Conservation (phyloP, 23 red algal species). For the Cyanidium caldarium region DNA sequence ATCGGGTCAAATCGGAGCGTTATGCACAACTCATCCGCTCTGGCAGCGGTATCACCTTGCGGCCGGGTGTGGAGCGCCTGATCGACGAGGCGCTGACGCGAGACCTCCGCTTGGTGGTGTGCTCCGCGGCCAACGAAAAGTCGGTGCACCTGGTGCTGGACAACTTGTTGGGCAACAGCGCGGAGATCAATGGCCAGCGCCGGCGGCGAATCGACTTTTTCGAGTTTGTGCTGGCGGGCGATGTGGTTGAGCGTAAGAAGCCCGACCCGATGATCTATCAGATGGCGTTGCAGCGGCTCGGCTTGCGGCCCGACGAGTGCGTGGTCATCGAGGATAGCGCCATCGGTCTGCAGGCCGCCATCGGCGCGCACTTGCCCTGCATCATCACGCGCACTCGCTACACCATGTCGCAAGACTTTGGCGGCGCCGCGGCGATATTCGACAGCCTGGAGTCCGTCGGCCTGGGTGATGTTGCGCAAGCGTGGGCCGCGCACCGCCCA, state of each 20-base stretch:
- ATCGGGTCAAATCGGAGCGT: constrained; percentile 35
- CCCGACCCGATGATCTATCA: constrained; percentile 93
- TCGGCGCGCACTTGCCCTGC: constrained; percentile 41
- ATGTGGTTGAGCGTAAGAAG: constrained; percentile 67
- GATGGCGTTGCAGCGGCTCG: constrained; percentile 35
- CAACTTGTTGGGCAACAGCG: constrained; percentile 22
- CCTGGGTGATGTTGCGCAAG: background rate
- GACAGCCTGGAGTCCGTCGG: constrained; percentile 5
- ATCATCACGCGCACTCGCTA: constrained; percentile 77
- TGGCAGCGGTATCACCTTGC: constrained; percentile 9
- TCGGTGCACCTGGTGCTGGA: constrained; percentile 34
- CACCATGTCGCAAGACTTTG: constrained; percentile 40
- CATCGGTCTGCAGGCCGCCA: constrained; percentile 67
- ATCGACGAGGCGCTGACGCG: constrained; percentile 54
- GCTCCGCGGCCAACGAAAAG: constrained; percentile 67
- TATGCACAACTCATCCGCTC: constrained; percentile 36
- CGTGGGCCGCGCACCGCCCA: no score
- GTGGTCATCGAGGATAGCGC: constrained; percentile 85
- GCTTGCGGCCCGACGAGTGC: constrained; percentile 24
- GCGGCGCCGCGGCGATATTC: constrained; percentile 50
- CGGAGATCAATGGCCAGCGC: background rate
- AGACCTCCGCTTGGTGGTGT: constrained; percentile 38
- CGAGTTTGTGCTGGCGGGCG: constrained; percentile 68
- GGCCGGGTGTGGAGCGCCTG: constrained; percentile 53
- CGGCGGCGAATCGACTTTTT: constrained; percentile 27